Conservation (phyloP, 805 yeast genomes). For the Vanderwaltozyma polyspora region DNA sequence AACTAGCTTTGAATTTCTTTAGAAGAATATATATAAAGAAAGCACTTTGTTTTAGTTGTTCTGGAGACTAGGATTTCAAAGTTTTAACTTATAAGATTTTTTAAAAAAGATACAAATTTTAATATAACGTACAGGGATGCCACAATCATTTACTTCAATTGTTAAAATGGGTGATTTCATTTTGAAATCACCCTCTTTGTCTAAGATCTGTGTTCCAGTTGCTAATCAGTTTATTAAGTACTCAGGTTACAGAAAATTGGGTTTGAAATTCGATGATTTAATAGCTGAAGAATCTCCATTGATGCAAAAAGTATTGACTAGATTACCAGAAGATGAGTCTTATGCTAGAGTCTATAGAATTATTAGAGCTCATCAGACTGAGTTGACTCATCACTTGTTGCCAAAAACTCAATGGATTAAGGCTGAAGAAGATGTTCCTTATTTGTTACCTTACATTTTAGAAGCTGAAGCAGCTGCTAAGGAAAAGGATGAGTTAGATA, state of each 20-base stretch:
- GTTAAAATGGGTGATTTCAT: conserved; percentile 70
- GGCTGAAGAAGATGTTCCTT: conserved; percentile 71
- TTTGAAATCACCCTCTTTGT: conserved; percentile 66
- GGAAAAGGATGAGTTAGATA: conserved; percentile 84
- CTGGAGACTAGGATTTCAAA: too few species aligned
- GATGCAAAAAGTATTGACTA: conserved; percentile 74
- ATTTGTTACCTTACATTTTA: conserved; percentile 77
- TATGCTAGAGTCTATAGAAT: conserved; percentile 91
- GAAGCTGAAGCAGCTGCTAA: conserved; percentile 89
- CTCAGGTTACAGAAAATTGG: conserved; percentile 92
- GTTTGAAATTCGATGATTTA: conserved; percentile 83
- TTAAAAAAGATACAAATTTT: too few species aligned
- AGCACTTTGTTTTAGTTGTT: too few species aligned
- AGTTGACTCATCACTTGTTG: conserved; percentile 72
- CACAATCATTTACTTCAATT: conserved; percentile 50
- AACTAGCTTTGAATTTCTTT: too few species aligned
- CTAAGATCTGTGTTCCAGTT: conserved; percentile 66
- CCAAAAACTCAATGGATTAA: conserved; percentile 70
- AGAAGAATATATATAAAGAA: too few species aligned
- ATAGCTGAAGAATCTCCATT: conserved; percentile 78
- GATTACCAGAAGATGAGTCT: conserved; percentile 74
- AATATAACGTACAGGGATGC: too few species aligned
- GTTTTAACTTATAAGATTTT: too few species aligned
- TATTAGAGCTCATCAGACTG: conserved; percentile 81
- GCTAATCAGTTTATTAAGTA: conserved; percentile 61